Evolutionary conservation across 2,329 filamentous ascomycete species (phyloP), one percentile per base, ranked within the genome.

Genomic region (Metarhizium album): DNA sequence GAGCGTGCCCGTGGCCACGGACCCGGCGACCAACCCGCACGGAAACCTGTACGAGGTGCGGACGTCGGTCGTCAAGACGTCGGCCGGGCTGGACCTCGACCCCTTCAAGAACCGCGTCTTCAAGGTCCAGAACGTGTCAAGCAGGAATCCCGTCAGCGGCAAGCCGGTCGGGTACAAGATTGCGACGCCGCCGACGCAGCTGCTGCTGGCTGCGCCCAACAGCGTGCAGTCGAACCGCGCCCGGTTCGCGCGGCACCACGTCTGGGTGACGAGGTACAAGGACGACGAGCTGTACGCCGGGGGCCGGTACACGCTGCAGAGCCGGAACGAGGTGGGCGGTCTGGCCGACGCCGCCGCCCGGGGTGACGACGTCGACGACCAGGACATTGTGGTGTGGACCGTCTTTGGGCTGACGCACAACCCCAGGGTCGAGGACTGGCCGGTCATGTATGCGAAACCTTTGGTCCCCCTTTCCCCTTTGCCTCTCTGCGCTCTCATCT

Each of bases 341-440:
- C 73, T 52, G 67, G 76, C 52, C 56, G 74, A 49, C 60, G 2
- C 74, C 0, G 65, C 62, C 1, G 63, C 58, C 3, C 58, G 66
- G 13, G 71, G 74, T 4, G 78, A 83, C 22, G 67, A 72, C 43
- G 73, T 63, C 64, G 53, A 64, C 29, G 50, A 83, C 47, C 68
- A 73, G 18, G 74, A 80, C 46, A 69, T 79, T 31, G 78, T 82
- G 0, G 63, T 82, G 3, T 82, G 78, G 76, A 71, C 76, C 6
- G 73, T 75, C 8, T 74, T 74, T 59, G 71, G 82, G n/a, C 74
- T 84, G 14, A 85, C 82, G 29, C 82, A 86, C 55, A 78, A 83
- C 35, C 81, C 82, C 0, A 70, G 82, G 1, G 73, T 78, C 9
- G 83, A 86, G 59, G 83, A 86, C 59, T 86, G 83, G 69, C 82